Evolutionary conservation across 2,329 filamentous ascomycete species (phyloP), one percentile per base, ranked within the genome.

Genomic region (Ceratocystis colombiana): DNA sequence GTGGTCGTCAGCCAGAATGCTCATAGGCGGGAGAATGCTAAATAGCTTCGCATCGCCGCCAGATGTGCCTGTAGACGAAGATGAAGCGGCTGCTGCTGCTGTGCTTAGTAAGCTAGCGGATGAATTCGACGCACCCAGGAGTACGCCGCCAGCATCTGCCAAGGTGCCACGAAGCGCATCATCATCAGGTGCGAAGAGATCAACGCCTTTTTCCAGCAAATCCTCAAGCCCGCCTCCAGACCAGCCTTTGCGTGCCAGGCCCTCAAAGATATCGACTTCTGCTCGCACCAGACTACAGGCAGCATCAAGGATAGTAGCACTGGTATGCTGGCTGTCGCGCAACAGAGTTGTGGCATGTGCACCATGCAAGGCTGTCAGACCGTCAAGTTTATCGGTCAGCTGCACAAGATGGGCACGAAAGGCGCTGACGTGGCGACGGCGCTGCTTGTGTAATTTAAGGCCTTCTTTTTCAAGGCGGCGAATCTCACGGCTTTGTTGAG

Each of bases 241-340:
- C 85, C 85, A 88, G 6, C 85, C 85, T 71, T 88, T 88, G 68
- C 84, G 76, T 22, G 85, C 85, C 28, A 88, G 75, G 28, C 81
- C 78, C 75, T 88, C 85, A 67, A 87, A 87, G 33, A 88, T 88
- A 73, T 88, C 85, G 22, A 88, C 82, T 75, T 88, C 85, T 65
- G 85, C 85, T 20, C 85, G 78, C 12, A 87, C 85, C 10, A 88
- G 78, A 68, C 82, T 84, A 71, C 84, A 86, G 71, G 82, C 82
- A 20, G 84, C 83, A 66, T 88, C 85, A 20, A 86, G 79, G 70
- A 88, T 86, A 69, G 79, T 78, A 30, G 74, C 77, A 70, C 83
- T 86, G 69, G 84, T 84, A 70, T 86, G 84, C 73, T 88, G 85
- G 71, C 83, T 84, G 72, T 87, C 84, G 67, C 83, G 76, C 65